Conservation (phyloP, 805 yeast species). For the Ogataea degrootiae region DNA sequence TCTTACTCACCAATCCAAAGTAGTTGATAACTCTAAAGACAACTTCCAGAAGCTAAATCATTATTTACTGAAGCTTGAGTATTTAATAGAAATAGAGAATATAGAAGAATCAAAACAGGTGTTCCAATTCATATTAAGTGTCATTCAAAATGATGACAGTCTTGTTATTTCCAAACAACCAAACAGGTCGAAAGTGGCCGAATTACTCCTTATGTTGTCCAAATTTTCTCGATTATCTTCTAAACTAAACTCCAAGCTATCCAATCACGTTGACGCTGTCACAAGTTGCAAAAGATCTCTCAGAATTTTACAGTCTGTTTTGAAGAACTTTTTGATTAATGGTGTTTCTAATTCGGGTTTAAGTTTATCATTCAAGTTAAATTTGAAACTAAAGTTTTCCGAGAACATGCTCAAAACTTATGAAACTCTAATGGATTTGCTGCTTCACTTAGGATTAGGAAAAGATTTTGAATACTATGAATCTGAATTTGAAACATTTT, state of each 20-base stretch:
- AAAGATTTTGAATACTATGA: constrained; percentile 55
- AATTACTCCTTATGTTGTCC: constrained; percentile 27
- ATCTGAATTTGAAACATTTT: constrained; percentile 42
- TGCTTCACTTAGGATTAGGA: constrained; percentile 48
- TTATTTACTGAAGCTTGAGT: constrained; percentile 28
- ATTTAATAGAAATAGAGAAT: constrained; percentile 19
- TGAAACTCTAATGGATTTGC: constrained; percentile 33
- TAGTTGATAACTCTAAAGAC: constrained; percentile 14
- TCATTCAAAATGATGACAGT: constrained; percentile 27
- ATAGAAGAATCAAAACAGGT: constrained; percentile 20
- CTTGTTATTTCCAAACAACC: constrained; percentile 24
- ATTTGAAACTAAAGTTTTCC: constrained; percentile 34
- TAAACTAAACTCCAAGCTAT: constrained; percentile 15
- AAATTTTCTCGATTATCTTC: constrained; percentile 33
- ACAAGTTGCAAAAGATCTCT: constrained; percentile 43
- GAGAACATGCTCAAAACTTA: constrained; percentile 35
- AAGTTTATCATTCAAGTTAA: constrained; percentile 17
- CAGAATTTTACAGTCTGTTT: constrained; percentile 47
- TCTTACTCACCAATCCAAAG: no score
- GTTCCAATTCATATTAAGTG: constrained; percentile 21
- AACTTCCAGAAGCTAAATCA: constrained; percentile 17
- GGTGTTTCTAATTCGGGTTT: constrained; percentile 11
- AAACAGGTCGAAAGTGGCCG: constrained; percentile 13
- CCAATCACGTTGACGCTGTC: constrained; percentile 29
- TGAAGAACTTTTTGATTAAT: constrained; percentile 35